A percentile compares a stretch with the other conserved stretches of the same genome.
phyloP scores from a whole-genome alignment of 768 basidiomycete genomes.

The Russula vinacea region DNA sequence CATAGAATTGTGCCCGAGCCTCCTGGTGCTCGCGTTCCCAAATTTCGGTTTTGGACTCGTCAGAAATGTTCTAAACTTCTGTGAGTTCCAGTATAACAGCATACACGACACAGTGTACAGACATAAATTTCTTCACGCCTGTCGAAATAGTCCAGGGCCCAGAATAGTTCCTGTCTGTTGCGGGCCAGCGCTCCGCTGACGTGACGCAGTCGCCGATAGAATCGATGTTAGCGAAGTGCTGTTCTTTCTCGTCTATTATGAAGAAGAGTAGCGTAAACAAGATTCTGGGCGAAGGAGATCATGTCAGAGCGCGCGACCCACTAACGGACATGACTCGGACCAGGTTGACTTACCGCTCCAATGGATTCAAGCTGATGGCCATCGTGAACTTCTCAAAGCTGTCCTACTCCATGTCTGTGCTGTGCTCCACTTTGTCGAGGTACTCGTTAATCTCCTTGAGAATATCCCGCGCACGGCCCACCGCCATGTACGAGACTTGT shows the following conservation, averaged over 20 bases:
- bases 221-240: constrained; percentile 4
- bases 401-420: constrained; percentile 14
- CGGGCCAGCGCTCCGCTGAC: constrained; percentile 9
- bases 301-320: not conserved
- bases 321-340: not conserved
- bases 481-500: constrained; percentile 27
- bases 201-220: constrained; percentile 2
- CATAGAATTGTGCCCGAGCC: constrained; percentile 15
- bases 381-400: constrained; percentile 27
- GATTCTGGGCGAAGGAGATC: constrained; percentile 4
- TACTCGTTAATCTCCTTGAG: constrained; percentile 23
- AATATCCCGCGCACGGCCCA: constrained; percentile 27
- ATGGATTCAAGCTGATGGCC: constrained; percentile 31
- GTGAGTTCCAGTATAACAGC: not conserved
- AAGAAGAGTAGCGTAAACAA: constrained; percentile 19
- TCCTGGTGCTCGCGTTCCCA: constrained; percentile 9
- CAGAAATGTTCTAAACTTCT: constrained; percentile 1
- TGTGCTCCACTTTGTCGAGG: constrained; percentile 25
- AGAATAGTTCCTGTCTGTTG: constrained; percentile 16
- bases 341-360: constrained; percentile 23
- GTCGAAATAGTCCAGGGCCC: constrained; percentile 5
- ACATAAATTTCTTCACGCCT: constrained; percentile 1
- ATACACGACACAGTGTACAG: not conserved
- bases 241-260: constrained; percentile 17
- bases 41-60: not conserved